Conservation (phyloP, 306 rosid genomes). For the Sphenostylis stenocarpa region DNA sequence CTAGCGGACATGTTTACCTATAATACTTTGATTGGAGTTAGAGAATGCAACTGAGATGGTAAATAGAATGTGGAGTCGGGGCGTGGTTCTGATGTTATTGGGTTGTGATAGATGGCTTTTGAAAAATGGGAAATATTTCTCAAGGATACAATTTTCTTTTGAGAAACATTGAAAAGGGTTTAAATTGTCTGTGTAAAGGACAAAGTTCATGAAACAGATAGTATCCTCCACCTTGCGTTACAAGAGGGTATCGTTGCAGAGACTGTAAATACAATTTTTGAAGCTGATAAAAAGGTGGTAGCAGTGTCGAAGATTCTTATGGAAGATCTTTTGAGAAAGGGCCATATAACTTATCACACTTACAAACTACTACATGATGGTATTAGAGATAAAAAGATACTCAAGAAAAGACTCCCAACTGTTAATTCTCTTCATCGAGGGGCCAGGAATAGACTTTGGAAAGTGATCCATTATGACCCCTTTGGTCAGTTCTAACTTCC, state of each 20-base stretch:
- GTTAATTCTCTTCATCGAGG: conserved; percentile 27
- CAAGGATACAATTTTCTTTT: conserved; percentile 60
- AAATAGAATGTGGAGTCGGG: conserved; percentile 73
- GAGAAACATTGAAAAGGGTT: conserved; percentile 61
- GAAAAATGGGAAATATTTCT: conserved; percentile 67
- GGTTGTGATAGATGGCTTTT: conserved; percentile 78
- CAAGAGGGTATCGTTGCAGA: conserved; percentile 71
- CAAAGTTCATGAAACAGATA: conserved; percentile 69
- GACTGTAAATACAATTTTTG: conserved; percentile 71
- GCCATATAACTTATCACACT: conserved; percentile 69
- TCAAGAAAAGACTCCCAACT: conserved; percentile 41
- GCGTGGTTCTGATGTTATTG: conserved; percentile 89
- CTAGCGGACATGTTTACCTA: conserved; percentile 82
- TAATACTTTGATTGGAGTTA: conserved; percentile 71
- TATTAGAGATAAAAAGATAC: conserved; percentile 68
- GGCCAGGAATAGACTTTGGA: conserved; percentile 24
- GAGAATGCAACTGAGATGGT: conserved; percentile 62
- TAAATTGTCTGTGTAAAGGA: conserved; percentile 78
- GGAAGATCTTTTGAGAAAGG: conserved; percentile 81
- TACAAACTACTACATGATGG: conserved; percentile 82
- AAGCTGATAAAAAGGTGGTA: conserved; percentile 73
- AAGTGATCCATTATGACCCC: conserved; percentile 22
- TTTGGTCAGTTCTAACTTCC: neutral
- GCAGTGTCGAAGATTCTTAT: conserved; percentile 94
- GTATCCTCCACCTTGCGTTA: conserved; percentile 75